Evolutionary conservation across 2,329 filamentous ascomycete genomes (phyloP).

Genomic region (Pestalotiopsis sp.): DNA sequence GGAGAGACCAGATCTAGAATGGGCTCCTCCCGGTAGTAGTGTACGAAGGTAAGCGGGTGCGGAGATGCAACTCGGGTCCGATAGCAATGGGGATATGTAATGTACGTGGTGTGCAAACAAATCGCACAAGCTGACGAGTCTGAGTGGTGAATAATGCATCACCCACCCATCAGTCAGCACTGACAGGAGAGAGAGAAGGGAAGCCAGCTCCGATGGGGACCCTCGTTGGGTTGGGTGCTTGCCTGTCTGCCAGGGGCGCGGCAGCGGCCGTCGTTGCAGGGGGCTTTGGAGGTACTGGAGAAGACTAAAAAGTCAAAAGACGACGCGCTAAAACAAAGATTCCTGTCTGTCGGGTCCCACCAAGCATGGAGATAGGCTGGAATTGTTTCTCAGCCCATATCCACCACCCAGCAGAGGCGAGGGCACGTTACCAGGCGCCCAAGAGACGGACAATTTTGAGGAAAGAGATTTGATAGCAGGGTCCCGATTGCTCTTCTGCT

Average conservation of each 20-base stretch:
- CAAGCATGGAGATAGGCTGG: neutral
- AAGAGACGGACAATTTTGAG: neutral
- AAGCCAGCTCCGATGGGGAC: neutral
- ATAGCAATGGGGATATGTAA: neutral
- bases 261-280: constrained; percentile 8
- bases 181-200: neutral
- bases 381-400: constrained; percentile 5
- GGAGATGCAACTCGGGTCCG: neutral
- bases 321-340: constrained; percentile 12
- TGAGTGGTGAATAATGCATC: neutral
- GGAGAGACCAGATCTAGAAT: too few relatives aligned
- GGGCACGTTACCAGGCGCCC: neutral
- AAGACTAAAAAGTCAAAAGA: constrained; percentile 1
- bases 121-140: neutral
- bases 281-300: neutral
- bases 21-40: neutral
- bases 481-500: neutral
- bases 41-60: neutral
- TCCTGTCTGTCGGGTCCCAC: constrained; percentile 14
- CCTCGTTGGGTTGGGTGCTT: neutral
- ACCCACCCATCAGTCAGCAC: neutral
- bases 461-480: neutral
- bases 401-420: neutral
- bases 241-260: neutral
- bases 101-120: neutral